Conservation (phyloP, 2,329 filamentous ascomycete genomes). For the Anisogramma anomala region DNA sequence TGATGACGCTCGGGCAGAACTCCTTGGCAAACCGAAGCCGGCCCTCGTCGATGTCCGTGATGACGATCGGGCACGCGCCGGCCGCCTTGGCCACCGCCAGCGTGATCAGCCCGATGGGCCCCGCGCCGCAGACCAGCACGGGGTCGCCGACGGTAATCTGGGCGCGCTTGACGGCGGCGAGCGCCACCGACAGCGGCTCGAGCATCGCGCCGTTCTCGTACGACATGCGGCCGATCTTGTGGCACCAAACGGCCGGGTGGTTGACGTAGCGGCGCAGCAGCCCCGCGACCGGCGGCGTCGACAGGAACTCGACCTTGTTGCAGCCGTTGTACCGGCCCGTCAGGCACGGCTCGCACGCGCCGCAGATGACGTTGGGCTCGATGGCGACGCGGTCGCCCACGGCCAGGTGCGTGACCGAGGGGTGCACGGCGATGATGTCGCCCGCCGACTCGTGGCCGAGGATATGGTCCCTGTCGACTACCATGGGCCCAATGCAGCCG, state of each 20-base stretch:
- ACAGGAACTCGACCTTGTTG: slow-evolving; percentile 73
- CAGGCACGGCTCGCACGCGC: slow-evolving; percentile 78
- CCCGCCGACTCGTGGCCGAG: slow-evolving; percentile 91
- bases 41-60: slow-evolving; percentile 88
- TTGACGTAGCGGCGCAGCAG: slow-evolving; percentile 87
- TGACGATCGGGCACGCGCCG: slow-evolving; percentile 80
- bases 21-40: slow-evolving; percentile 75
- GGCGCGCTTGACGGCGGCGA: slow-evolving; percentile 78
- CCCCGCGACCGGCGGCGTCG: slow-evolving; percentile 79
- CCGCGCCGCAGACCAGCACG: slow-evolving; percentile 81
- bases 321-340: slow-evolving; percentile 94
- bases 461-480: slow-evolving; percentile 79
- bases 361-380: slow-evolving; percentile 89
- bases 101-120: slow-evolving; percentile 85
- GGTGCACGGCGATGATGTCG: slow-evolving; percentile 67
- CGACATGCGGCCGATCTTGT: slow-evolving; percentile 87
- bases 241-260: slow-evolving; percentile 88
- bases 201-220: slow-evolving; percentile 86
- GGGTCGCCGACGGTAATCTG: slow-evolving; percentile 74
- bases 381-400: slow-evolving; percentile 85
- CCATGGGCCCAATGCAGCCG: slow-evolving; percentile 91
- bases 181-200: slow-evolving; percentile 79
- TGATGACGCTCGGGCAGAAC: slow-evolving; percentile 66
- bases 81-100: slow-evolving; percentile 75
- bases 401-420: slow-evolving; percentile 66